A percentile compares a stretch with the other conserved stretches of the same genome.
Conservation (phyloP, 768 basidiomycete species). For the Cantharellus cinnabarinus region DNA sequence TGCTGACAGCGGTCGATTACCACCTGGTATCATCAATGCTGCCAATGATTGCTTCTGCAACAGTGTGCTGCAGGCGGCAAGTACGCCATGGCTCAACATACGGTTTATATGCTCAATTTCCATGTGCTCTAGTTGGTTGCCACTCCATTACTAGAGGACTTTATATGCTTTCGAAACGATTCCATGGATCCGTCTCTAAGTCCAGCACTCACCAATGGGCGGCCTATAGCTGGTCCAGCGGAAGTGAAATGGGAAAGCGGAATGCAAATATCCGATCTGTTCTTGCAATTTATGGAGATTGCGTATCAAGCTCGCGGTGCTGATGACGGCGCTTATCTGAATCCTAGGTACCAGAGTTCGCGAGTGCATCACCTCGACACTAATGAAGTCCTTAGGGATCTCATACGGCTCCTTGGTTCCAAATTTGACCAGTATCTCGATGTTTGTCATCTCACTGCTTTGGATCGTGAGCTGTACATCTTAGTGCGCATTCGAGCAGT, state of each 20-base stretch:
- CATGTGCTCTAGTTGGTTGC: slow-evolving; percentile 35
- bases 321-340: slow-evolving; percentile 32
- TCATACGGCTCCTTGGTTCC: slow-evolving; percentile 46
- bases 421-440: slow-evolving; percentile 93
- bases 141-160: slow-evolving; percentile 36
- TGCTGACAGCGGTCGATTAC: slow-evolving; percentile 18
- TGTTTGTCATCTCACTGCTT: slow-evolving; percentile 9
- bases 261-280: slow-evolving; percentile 54
- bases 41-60: slow-evolving; percentile 91
- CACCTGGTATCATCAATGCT: slow-evolving; percentile 60
- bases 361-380: not conserved
- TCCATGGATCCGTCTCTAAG: slow-evolving; percentile 22
- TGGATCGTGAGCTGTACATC: not conserved
- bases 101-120: slow-evolving; percentile 9
- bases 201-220: slow-evolving; percentile 50
- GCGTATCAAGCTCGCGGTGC: slow-evolving; percentile 44
- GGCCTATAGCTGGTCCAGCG: slow-evolving; percentile 28
- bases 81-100: slow-evolving; percentile 19
- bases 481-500: slow-evolving; percentile 15
- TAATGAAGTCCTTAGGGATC: slow-evolving; percentile 22
- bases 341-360: slow-evolving; percentile 27
- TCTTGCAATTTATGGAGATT: slow-evolving; percentile 34
- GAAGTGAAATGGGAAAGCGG: slow-evolving; percentile 34
- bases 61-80: slow-evolving; percentile 72
- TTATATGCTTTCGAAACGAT: slow-evolving; percentile 29